Evolutionary conservation across 2,329 filamentous ascomycete genomes (phyloP).

Genomic region (Pseudogymnoascus pannorum): DNA sequence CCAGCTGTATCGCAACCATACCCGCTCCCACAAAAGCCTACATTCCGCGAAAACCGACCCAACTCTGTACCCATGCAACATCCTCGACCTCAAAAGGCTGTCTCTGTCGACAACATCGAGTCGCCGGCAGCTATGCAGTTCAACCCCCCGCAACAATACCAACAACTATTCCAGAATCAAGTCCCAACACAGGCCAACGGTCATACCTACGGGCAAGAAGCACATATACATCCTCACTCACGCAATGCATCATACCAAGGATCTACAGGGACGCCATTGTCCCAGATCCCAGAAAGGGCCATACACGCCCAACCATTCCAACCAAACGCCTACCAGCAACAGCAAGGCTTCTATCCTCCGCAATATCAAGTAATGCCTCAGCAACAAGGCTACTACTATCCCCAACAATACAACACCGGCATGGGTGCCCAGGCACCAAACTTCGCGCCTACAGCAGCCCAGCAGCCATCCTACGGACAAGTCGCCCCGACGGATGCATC

Average conservation of each 20-base stretch:
- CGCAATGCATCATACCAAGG: slow-evolving; percentile 65
- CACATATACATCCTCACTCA: slow-evolving; percentile 49
- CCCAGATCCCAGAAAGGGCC: slow-evolving; percentile 86
- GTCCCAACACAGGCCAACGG: slow-evolving; percentile 68
- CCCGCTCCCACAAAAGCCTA: slow-evolving; percentile 50
- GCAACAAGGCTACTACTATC: slow-evolving; percentile 63
- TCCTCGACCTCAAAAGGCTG: slow-evolving; percentile 86
- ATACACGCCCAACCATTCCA: slow-evolving; percentile 90
- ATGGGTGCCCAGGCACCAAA: slow-evolving; percentile 35
- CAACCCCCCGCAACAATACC: slow-evolving; percentile 56
- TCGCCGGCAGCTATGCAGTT: slow-evolving; percentile 54
- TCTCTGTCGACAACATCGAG: slow-evolving; percentile 89
- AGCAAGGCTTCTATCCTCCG: slow-evolving; percentile 48
- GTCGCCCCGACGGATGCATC: slow-evolving; percentile 24
- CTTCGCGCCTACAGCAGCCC: slow-evolving; percentile 23
- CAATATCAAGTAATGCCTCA: slow-evolving; percentile 51
- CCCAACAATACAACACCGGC: slow-evolving; percentile 40
- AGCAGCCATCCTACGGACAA: slow-evolving; percentile 26
- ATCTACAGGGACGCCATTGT: slow-evolving; percentile 71
- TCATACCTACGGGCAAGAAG: slow-evolving; percentile 46
- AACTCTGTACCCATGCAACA: slow-evolving; percentile 73
- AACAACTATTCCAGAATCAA: slow-evolving; percentile 90
- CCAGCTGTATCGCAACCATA: slow-evolving; percentile 41
- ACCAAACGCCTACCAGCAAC: slow-evolving; percentile 56
- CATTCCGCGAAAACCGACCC: slow-evolving; percentile 48